Base-by-base conservation (phyloP, 2,329 filamentous ascomycete species). In the Hypoxylon sp. region DNA sequence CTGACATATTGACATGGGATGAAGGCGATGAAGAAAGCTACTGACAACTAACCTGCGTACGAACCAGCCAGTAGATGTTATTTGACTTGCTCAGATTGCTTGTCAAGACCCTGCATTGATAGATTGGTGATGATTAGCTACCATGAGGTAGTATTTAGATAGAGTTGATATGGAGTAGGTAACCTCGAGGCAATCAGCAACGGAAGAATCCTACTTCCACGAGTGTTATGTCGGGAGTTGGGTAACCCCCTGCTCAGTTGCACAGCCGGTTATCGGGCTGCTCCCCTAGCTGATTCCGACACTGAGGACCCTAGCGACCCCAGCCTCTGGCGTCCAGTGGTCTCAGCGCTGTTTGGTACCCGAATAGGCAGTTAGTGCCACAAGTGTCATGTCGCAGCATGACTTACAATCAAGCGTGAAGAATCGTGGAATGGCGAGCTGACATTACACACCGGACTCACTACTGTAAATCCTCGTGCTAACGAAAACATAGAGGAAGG, bases 341-440 rank as follows among this genome's bases (percentile, higher is more conserved):
- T 61, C 17, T 17, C 17, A 57, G 61, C 33, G 44, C 33, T 35
- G 30, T 22, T 30, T 64, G 22, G 30, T 31, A 20, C 55, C 55
- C 14, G 33, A 60, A 60, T 51, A 56, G 55, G 64, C 17, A 60
- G 50, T 22, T 68, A 40, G 55, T 59, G 48, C 59, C 49, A 59
- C 59, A 57, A 20, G 8, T 42, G n/a, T 14, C 40, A 8, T 5
- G 51, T 53, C 58, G 20, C 51, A 53, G 13, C 17, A 37, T 54
- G 30, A 30, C 46, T 61, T 48, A 7, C n/a, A 42, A 20, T 20
- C 17, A 27, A 30, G 46, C 13, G 30, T 50, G 42, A 30, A 66
- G 48, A 42, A 49, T 50, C 44, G 48, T 60, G 44, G 49, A 55
- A 48, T 20, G 46, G 6, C 20, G 10, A 48, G 44, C 10, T 13